Evolutionary conservation across 129 eudicot genomes (phyloP).

Genomic region (Dittrichia graveolens): DNA sequence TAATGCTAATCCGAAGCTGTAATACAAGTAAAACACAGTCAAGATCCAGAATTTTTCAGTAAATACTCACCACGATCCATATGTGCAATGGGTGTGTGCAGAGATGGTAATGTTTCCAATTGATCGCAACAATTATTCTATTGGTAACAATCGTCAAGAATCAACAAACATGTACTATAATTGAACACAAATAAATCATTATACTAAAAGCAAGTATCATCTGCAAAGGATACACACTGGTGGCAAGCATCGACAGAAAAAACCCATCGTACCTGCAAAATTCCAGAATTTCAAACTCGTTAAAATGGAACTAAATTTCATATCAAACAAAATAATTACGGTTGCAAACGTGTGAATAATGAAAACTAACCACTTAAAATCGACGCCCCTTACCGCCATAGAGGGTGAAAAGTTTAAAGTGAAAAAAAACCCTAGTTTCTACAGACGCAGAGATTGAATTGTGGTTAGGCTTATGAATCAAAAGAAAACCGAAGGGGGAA

Average conservation of each 20-base stretch:
- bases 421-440: conserved; percentile 38
- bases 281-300: conserved; percentile 19
- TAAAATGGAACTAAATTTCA: background rate
- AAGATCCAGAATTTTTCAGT: conserved; percentile 16
- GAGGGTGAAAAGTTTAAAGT: background rate
- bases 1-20: background rate
- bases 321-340: background rate
- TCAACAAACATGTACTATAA: conserved; percentile 6
- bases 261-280: conserved; percentile 94
- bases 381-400: conserved; percentile 72
- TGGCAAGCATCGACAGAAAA: conserved; percentile 94
- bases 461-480: background rate
- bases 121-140: conserved; percentile 88
- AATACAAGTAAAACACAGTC: background rate
- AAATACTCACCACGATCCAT: conserved; percentile 87
- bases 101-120: conserved; percentile 85
- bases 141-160: conserved; percentile 46
- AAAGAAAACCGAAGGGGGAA: background rate
- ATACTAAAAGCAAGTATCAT: background rate
- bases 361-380: conserved; percentile 67
- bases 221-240: conserved; percentile 89
- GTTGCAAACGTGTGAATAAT: background rate
- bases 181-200: background rate
- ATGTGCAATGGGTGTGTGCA: conserved; percentile 82
- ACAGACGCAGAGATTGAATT: background rate